Conservation (phyloP, 108 stramenopile genomes). For the Nannochloropsis oceanica region DNA sequence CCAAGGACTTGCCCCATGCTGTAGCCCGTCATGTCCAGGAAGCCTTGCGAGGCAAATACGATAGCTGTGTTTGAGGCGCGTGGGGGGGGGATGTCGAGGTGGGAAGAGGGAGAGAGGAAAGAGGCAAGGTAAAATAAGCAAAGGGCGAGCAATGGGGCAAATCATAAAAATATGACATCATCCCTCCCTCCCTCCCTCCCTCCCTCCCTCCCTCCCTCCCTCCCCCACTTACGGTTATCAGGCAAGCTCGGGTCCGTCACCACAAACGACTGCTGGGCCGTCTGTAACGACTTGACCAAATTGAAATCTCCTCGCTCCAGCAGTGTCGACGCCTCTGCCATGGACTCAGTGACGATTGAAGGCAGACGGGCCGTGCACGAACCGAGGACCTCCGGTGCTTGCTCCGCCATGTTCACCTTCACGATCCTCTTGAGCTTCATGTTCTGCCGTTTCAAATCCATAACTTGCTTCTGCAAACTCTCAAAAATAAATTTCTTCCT, state of each 20-base stretch:
- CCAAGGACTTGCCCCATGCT: constrained; percentile 75
- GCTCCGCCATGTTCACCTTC: background rate
- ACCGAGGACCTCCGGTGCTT: background rate
- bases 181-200: too few relatives aligned
- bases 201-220: background rate
- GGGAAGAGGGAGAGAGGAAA: background rate
- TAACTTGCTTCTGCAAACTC: constrained; percentile 53
- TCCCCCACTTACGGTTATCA: constrained; percentile 63
- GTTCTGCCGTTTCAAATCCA: constrained; percentile 15
- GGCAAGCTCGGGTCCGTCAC: constrained; percentile 86
- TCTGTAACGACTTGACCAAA: constrained; percentile 86
- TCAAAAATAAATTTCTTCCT: constrained; percentile 97
- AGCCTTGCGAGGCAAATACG: constrained; percentile 41
- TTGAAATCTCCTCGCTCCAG: constrained; percentile 90
- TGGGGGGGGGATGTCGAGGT: background rate
- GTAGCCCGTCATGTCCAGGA: constrained; percentile 85
- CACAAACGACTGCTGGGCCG: constrained; percentile 91
- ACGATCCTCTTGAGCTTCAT: constrained; percentile 22
- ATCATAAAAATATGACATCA: too few relatives aligned
- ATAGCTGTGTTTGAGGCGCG: background rate
- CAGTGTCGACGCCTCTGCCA: constrained; percentile 28
- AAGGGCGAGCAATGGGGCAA: too few relatives aligned
- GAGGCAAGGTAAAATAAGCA: background rate
- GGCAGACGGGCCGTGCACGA: background rate
- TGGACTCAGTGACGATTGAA: constrained; percentile 26